Percentiles rank a stretch among this genome's conserved stretches.
Evolutionary conservation across 2,329 filamentous ascomycete species (phyloP).

Genomic region (Cladosporium sp.): DNA sequence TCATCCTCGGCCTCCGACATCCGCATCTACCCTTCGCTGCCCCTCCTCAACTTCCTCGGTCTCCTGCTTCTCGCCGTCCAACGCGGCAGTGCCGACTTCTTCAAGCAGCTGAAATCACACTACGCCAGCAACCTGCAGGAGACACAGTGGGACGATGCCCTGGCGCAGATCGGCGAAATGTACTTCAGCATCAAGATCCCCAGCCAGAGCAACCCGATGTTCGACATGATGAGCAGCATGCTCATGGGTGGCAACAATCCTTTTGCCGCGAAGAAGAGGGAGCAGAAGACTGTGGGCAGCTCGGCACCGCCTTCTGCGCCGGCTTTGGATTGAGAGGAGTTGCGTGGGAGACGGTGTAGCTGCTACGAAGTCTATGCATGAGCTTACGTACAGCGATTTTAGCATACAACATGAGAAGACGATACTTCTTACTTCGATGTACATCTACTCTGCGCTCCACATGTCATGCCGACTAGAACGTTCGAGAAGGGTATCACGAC

Average conservation of each 20-base stretch:
- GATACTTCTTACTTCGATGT: neutral
- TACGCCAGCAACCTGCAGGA: slow-evolving; percentile 80
- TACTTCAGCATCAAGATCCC: slow-evolving; percentile 93
- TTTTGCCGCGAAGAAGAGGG: slow-evolving; percentile 47
- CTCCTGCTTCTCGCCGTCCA: slow-evolving; percentile 82
- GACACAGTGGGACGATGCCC: slow-evolving; percentile 70
- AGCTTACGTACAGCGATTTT: neutral
- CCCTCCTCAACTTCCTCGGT: slow-evolving; percentile 92
- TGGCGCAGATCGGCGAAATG: slow-evolving; percentile 90
- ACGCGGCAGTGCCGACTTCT: slow-evolving; percentile 74
- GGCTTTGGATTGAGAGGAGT: slow-evolving; percentile 30
- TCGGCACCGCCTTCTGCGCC: slow-evolving; percentile 39
- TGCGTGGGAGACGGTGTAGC: neutral
- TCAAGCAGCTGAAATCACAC: slow-evolving; percentile 76
- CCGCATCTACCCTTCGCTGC: slow-evolving; percentile 83
- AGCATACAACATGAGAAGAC: neutral
- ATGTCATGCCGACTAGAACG: too few species aligned
- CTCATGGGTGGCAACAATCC: slow-evolving; percentile 72
- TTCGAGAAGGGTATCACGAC: too few species aligned
- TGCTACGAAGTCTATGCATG: neutral
- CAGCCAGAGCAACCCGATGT: slow-evolving; percentile 83
- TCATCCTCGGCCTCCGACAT: slow-evolving; percentile 69
- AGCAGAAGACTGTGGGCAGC: slow-evolving; percentile 50
- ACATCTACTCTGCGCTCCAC: neutral
- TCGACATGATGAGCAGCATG: slow-evolving; percentile 98